phyloP scores from a whole-genome alignment of 805 yeast genomes.

The Pichia nakasei region DNA sequence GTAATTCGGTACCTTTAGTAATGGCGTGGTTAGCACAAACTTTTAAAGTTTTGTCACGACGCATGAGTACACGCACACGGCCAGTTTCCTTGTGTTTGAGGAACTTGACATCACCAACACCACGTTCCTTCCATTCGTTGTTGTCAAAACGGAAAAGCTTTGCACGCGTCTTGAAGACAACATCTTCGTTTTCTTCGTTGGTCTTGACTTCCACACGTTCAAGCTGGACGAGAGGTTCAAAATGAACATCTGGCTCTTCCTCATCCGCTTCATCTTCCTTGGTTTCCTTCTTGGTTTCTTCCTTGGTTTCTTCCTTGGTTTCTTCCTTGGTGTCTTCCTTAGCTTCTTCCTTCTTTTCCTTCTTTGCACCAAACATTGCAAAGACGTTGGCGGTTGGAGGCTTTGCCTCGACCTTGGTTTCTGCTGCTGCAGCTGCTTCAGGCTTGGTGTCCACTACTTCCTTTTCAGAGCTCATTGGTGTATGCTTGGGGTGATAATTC shows the following conservation, averaged over 20 bases:
- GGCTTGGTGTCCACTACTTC: slow-evolving; percentile 8
- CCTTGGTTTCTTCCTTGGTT: slow-evolving; percentile 26
- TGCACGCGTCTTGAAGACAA: slow-evolving; percentile 80
- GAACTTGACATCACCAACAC: slow-evolving; percentile 96
- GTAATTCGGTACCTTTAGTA: slow-evolving; percentile 71
- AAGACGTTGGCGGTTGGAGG: slow-evolving; percentile 81
- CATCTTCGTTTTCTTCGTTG: slow-evolving; percentile 86
- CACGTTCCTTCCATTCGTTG: slow-evolving; percentile 98
- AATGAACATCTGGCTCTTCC: slow-evolving; percentile 80
- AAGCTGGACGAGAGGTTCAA: slow-evolving; percentile 90
- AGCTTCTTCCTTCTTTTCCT: slow-evolving; percentile 22
- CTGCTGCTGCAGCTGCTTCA: slow-evolving; percentile 13
- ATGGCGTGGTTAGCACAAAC: slow-evolving; percentile 95
- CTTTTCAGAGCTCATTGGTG: not conserved
- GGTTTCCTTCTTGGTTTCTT: slow-evolving; percentile 26
- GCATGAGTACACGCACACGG: slow-evolving; percentile 89
- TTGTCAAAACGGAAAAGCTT: slow-evolving; percentile 87
- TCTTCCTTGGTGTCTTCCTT: slow-evolving; percentile 4
- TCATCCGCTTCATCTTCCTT: slow-evolving; percentile 50
- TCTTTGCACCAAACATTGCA: slow-evolving; percentile 79
- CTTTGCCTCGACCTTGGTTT: slow-evolving; percentile 15
- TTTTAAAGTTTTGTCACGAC: slow-evolving; percentile 97
- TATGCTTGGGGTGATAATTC: too few species aligned
- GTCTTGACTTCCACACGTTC: slow-evolving; percentile 96
- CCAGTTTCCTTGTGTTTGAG: slow-evolving; percentile 76